phyloP scores from a whole-genome alignment of 2,329 filamentous ascomycete genomes.

The Xylariales sp. region DNA sequence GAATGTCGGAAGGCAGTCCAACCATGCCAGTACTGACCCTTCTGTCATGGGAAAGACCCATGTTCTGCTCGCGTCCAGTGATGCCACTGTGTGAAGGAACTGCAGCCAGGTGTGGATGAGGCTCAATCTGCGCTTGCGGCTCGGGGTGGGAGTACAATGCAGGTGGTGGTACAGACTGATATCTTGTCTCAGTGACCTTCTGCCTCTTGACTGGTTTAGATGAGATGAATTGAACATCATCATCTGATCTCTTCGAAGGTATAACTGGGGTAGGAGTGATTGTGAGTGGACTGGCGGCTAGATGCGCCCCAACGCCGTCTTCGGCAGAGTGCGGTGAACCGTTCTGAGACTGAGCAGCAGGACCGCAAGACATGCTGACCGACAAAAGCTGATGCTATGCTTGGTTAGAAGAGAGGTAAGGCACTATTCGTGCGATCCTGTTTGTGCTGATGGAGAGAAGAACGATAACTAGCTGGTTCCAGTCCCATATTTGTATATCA shows the following conservation, averaged over 20 bases:
- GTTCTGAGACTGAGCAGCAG: background rate
- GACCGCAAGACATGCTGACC: background rate
- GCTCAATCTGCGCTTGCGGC: background rate
- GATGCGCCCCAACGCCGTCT: too few species aligned
- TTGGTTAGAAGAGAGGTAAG: too few species aligned
- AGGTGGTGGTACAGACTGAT: background rate
- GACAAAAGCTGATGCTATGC: too few species aligned
- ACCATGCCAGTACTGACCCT: slow-evolving; percentile 29
- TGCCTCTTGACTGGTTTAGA: slow-evolving; percentile 37
- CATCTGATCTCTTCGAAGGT: slow-evolving; percentile 29
- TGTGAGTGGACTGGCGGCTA: background rate
- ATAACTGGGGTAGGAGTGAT: background rate
- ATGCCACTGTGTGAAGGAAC: background rate
- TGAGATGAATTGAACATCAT: slow-evolving; percentile 41
- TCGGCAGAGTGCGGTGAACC: background rate
- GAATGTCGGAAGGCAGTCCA: slow-evolving; percentile 21
- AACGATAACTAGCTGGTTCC: too few species aligned
- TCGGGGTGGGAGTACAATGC: too few species aligned
- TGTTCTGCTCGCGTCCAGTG: background rate
- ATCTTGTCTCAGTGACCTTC: slow-evolving; percentile 20
- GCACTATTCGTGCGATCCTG: too few species aligned
- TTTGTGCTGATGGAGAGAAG: too few species aligned
- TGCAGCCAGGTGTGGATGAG: background rate
- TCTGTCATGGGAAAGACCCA: slow-evolving; percentile 12
- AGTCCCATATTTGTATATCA: too few species aligned